These are phyloP conservation scores for Geotrichum restrictum DNA, from an alignment of 1,139 yeast genomes.

Conservation along the genomic window DNA sequence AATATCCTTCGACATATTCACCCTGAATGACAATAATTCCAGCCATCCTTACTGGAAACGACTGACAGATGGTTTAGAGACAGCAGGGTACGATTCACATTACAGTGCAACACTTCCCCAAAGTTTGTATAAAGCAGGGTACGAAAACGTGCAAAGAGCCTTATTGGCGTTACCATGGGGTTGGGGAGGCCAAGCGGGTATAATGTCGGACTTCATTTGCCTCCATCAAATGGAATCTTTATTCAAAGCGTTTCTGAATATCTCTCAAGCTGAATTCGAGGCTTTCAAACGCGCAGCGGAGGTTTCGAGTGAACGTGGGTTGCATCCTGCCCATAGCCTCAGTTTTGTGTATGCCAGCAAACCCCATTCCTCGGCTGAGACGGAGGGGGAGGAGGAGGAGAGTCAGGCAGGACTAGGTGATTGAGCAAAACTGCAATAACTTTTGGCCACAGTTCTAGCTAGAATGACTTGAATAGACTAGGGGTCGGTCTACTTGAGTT, in stretches of 20 bases:
- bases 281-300: conserved; percentile 1
- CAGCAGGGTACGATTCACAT: conserved; percentile 35
- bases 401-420: too few relatives aligned
- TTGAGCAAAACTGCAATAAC: too few relatives aligned
- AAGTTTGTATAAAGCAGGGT: conserved; percentile 36
- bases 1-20: conserved; percentile 36
- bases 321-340: conserved; percentile 4
- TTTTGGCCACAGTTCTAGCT: too few relatives aligned
- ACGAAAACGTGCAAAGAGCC: conserved; percentile 32
- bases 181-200: conserved; percentile 39
- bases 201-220: conserved; percentile 34
- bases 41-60: conserved; percentile 31
- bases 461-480: too few relatives aligned
- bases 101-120: conserved; percentile 32
- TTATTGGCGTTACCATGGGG: conserved; percentile 34
- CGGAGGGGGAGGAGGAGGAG: too few relatives aligned
- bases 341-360: conserved; percentile 4
- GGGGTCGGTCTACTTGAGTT: too few relatives aligned
- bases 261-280: conserved; percentile 28
- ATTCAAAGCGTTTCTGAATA: conserved; percentile 30
- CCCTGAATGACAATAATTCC: conserved; percentile 27
- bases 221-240: conserved; percentile 33
- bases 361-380: neutral
- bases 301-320: neutral
- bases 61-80: conserved; percentile 29